A percentile compares a stretch with the other conserved stretches of the same genome.
phyloP scores from a whole-genome alignment of 768 basidiomycete species.

The Amyloporia xantha region DNA sequence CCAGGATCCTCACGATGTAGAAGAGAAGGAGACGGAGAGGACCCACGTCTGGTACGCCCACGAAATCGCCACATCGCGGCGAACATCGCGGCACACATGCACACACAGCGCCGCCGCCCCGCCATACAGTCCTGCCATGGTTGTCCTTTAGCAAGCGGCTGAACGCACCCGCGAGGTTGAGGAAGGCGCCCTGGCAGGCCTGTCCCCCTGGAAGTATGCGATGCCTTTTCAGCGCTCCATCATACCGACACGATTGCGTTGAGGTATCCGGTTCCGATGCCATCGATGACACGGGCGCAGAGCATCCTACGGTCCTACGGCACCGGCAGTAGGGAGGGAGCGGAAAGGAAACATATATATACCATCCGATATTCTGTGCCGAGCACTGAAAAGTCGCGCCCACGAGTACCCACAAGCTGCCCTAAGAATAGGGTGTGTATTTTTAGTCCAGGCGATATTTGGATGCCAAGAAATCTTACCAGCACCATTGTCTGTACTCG shows the following conservation, averaged over 20 bases:
- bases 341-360: conserved; percentile 4
- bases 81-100: conserved; percentile 34
- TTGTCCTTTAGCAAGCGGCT: conserved; percentile 32
- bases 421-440: conserved; percentile 15
- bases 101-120: conserved; percentile 38
- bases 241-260: conserved; percentile 38
- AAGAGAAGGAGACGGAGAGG: conserved; percentile 37
- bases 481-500: conserved; percentile 35
- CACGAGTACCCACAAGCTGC: conserved; percentile 34
- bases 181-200: conserved; percentile 32
- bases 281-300: conserved; percentile 37
- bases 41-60: conserved; percentile 31
- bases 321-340: no score
- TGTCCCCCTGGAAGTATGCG: conserved; percentile 37
- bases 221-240: conserved; percentile 40
- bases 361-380: conserved; percentile 37
- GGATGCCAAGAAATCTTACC: conserved; percentile 8
- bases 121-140: conserved; percentile 33
- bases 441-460: background rate
- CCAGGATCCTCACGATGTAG: no score
- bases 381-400: conserved; percentile 37
- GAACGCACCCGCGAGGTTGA: conserved; percentile 36
- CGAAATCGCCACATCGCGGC: conserved; percentile 39
- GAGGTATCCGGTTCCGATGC: conserved; percentile 36
- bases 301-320: conserved; percentile 39